phyloP scores from a whole-genome alignment of 257 asterid genomes.

The Fraxinus americana region DNA sequence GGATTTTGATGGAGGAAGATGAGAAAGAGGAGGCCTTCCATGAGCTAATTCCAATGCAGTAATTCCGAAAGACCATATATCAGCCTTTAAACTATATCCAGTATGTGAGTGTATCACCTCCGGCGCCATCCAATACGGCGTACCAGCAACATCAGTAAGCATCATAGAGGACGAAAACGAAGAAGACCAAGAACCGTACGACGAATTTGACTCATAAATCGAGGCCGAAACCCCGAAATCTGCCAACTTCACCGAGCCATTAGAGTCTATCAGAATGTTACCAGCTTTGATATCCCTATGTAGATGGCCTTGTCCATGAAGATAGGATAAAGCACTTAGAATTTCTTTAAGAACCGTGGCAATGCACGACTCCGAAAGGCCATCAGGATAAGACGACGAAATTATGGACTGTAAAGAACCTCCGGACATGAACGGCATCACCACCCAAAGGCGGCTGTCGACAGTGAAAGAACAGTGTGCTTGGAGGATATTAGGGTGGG shows the following conservation, averaged over 20 bases:
- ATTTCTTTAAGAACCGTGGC: slow-evolving; percentile 64
- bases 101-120: slow-evolving; percentile 80
- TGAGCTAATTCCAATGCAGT: slow-evolving; percentile 85
- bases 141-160: slow-evolving; percentile 71
- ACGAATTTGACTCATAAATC: slow-evolving; percentile 45
- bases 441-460: slow-evolving; percentile 69
- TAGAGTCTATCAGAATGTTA: slow-evolving; percentile 65
- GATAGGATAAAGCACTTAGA: slow-evolving; percentile 57
- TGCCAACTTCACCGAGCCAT: slow-evolving; percentile 66
- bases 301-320: slow-evolving; percentile 80
- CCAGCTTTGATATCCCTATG: slow-evolving; percentile 83
- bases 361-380: slow-evolving; percentile 74
- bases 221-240: slow-evolving; percentile 94
- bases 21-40: slow-evolving; percentile 88
- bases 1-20: slow-evolving; percentile 77
- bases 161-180: slow-evolving; percentile 43
- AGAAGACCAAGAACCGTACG: slow-evolving; percentile 18
- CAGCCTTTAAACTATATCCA: slow-evolving; percentile 81
- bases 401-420: slow-evolving; percentile 84
- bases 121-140: slow-evolving; percentile 94
- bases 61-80: slow-evolving; percentile 91
- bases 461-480: slow-evolving; percentile 87
- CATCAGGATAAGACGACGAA: slow-evolving; percentile 59
- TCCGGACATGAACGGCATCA: slow-evolving; percentile 89
- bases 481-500: slow-evolving; percentile 78